phyloP scores from a whole-genome alignment of 805 yeast genomes.

The Maudiozyma serrabonitensis region DNA sequence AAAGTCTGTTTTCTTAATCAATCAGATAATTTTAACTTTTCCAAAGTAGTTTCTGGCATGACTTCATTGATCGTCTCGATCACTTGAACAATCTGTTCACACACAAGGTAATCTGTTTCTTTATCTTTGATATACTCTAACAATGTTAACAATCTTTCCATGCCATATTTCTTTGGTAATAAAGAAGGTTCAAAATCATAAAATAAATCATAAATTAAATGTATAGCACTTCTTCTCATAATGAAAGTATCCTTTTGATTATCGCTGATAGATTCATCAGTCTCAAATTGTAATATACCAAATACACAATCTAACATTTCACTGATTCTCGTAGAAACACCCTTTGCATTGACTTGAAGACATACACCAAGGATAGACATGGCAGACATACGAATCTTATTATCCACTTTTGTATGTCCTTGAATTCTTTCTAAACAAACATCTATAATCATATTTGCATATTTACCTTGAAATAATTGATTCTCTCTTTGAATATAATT shows the following conservation, averaged over 20 bases:
- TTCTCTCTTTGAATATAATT: conserved; percentile 45
- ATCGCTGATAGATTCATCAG: conserved; percentile 1
- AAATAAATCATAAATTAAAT: conserved; percentile 52
- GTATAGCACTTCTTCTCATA: conserved; percentile 68
- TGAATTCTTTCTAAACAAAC: conserved; percentile 35
- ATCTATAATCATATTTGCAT: conserved; percentile 36
- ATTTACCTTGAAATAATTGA: conserved; percentile 37
- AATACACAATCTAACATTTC: conserved; percentile 67
- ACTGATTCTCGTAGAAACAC: conserved; percentile 36
- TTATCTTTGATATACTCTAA: conserved; percentile 38
- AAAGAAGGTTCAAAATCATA: conserved; percentile 38
- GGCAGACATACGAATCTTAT: conserved; percentile 70
- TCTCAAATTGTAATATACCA: conserved; percentile 62
- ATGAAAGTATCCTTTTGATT: conserved; percentile 30
- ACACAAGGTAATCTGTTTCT: conserved; percentile 47
- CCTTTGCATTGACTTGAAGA: conserved; percentile 49
- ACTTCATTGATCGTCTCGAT: neutral
- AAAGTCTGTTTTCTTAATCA: no score
- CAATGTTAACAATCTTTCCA: conserved; percentile 32
- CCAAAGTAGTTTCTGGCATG: neutral
- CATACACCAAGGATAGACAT: conserved; percentile 74
- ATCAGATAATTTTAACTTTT: neutral
- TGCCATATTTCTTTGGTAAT: conserved; percentile 40
- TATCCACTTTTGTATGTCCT: conserved; percentile 35
- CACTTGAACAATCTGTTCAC: conserved; percentile 45